phyloP scores from a whole-genome alignment of 257 asterid genomes.

The Rehmannia glutinosa region DNA sequence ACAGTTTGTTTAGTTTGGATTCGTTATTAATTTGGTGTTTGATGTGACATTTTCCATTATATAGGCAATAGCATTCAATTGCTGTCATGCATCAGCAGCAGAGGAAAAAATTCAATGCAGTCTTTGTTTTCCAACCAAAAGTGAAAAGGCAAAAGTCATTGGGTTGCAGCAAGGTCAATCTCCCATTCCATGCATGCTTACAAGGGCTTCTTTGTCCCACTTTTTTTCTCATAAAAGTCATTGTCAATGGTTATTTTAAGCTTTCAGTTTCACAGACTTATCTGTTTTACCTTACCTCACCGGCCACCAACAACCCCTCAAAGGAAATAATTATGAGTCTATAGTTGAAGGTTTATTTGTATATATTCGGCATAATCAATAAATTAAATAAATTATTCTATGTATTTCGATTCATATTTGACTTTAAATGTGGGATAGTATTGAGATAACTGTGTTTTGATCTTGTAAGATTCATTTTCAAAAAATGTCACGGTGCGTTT shows the following conservation, averaged over 20 bases:
- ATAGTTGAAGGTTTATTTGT: no score
- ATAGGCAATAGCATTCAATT: constrained; percentile 24
- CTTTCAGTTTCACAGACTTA: neutral
- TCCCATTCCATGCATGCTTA: constrained; percentile 41
- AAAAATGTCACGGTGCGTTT: no score
- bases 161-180: no score
- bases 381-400: no score
- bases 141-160: no score
- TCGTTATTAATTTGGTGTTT: constrained; percentile 25
- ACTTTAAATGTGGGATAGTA: no score
- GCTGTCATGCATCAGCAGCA: constrained; percentile 14
- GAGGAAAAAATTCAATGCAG: constrained; percentile 21
- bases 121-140: constrained; percentile 19
- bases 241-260: constrained; percentile 20
- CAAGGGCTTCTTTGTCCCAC: constrained; percentile 27
- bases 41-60: constrained; percentile 29
- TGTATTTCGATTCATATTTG: no score
- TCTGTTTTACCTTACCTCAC: neutral
- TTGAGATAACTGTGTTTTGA: no score
- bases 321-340: no score
- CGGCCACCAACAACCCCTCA: no score
- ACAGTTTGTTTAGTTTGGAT: constrained; percentile 12
- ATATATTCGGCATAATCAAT: no score
- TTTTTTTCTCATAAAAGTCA: constrained; percentile 22
- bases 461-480: no score